phyloP scores from a whole-genome alignment of 257 asterid genomes.

The Misopates orontium region DNA sequence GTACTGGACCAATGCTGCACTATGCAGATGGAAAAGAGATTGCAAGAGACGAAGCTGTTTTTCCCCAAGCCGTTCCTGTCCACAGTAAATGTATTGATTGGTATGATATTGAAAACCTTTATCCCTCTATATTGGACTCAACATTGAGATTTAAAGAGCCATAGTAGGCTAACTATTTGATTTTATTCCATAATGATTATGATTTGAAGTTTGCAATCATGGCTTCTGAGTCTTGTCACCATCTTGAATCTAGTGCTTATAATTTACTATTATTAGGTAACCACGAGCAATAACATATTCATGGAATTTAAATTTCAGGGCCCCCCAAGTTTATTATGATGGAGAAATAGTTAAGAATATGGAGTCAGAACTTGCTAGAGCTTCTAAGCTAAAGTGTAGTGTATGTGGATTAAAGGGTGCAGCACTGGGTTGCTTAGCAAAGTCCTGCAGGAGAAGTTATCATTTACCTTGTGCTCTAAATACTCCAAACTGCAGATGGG shows the following conservation, averaged over 20 bases:
- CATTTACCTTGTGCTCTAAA: conserved; percentile 87
- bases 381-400: conserved; percentile 92
- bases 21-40: conserved; percentile 77
- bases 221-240: too few relatives aligned
- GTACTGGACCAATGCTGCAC: conserved; percentile 66
- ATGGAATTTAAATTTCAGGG: conserved; percentile 47
- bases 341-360: conserved; percentile 70
- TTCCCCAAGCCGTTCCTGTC: conserved; percentile 55
- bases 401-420: conserved; percentile 93
- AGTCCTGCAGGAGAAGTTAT: conserved; percentile 80
- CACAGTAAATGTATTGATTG: conserved; percentile 85
- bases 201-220: too few relatives aligned
- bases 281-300: conserved; percentile 4
- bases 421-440: conserved; percentile 85
- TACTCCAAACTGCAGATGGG: conserved; percentile 80
- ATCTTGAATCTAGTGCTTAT: too few relatives aligned
- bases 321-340: conserved; percentile 73
- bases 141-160: not conserved
- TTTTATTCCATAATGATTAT: too few relatives aligned
- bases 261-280: too few relatives aligned
- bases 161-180: not conserved
- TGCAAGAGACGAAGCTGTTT: conserved; percentile 33
- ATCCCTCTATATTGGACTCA: not conserved
- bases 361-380: conserved; percentile 75
- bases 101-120: conserved; percentile 40